Evolutionary conservation across 495 filamentous ascomycete genomes (phyloP), one percentile per base, ranked within the genome.

Genomic region (Massariosphaeria phaeospora): DNA sequence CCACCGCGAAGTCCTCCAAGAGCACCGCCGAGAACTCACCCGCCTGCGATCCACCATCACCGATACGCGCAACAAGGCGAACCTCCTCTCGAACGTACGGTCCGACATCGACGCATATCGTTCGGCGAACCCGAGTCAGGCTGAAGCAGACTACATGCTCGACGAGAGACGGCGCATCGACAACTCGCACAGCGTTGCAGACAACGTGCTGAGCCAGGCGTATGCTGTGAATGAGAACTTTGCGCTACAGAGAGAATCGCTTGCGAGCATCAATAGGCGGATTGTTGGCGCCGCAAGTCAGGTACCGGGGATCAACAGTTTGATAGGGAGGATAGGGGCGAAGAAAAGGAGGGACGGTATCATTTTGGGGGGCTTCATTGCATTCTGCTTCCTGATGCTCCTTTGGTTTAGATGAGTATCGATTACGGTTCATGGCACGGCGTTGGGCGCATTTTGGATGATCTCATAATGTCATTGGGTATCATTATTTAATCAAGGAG

Each of bases 221-320:
- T 97, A 99, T 73, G 90, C 91, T 18, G 89, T 96, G 49, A 93
- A 95, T 68, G 89, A 96, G 74, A 86, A 77, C 62, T 97, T 99
- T 67, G 80, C 80, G 12, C 55, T 87, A 41, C 94, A 99, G 76
- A 74, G 90, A 23, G 90, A 96, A 75, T 87, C 81, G 35, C 72
- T 99, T 25, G 78, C 81, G 44, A 91, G 78, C 68, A 89, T 99
- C 49, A 91, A 96, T 66, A 72, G 91, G 51, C 76, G 91, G 57
- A 95, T 97, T 67, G 86, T 88, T 10, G 79, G 83, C 4, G 91
- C 88, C 26, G 93, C 91, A 39, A 85, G 86, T 64, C 84, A 91
- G 66, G 84, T 99, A 3, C 93, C 93, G 0, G 93, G 93, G 23
- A 83, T 99, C 64, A 97, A 97, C 70, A 82, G 83, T 48, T 75